A percentile compares a stretch with the other conserved stretches of the same genome.
Conservation (phyloP, 2,329 filamentous ascomycete species). For the Neonectria magnoliae region DNA sequence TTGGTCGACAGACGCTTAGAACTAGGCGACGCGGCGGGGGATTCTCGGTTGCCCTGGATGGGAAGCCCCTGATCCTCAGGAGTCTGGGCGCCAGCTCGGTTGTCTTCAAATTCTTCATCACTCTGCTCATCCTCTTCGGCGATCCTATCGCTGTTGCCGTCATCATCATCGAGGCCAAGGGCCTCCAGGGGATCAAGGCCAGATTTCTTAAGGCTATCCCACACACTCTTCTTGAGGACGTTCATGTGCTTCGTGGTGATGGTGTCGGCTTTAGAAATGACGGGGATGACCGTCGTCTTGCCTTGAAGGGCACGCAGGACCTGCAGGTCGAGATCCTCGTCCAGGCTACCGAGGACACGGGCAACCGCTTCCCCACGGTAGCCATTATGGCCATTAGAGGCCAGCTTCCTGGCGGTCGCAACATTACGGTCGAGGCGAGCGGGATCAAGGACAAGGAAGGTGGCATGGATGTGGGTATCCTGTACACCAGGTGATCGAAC, state of each 20-base stretch:
- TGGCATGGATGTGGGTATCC: constrained; percentile 97
- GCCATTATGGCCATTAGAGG: constrained; percentile 62
- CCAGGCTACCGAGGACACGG: constrained; percentile 73
- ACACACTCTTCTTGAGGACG: constrained; percentile 89
- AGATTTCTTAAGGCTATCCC: constrained; percentile 85
- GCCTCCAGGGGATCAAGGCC: constrained; percentile 90
- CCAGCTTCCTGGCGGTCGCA: constrained; percentile 67
- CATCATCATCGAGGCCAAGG: constrained; percentile 82
- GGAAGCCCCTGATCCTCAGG: constrained; percentile 51
- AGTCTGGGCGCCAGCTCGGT: constrained; percentile 34
- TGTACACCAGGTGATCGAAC: constrained; percentile 90
- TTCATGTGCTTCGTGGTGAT: constrained; percentile 96
- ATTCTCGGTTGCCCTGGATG: constrained; percentile 46
- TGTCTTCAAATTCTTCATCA: constrained; percentile 38
- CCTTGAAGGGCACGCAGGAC: constrained; percentile 87
- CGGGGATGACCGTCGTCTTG: constrained; percentile 94
- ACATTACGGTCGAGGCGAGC: constrained; percentile 85
- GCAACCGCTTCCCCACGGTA: constrained; percentile 50
- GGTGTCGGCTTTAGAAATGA: constrained; percentile 96
- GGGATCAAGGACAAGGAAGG: constrained; percentile 92
- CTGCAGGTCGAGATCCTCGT: constrained; percentile 90
- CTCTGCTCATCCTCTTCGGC: constrained; percentile 65
- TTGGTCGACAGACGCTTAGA: constrained; percentile 59
- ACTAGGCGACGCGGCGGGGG: constrained; percentile 49
- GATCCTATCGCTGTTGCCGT: constrained; percentile 68